These are phyloP conservation scores for Rhynchosporium secalis DNA, from an alignment of 2,329 filamentous ascomycete species.

Conservation along the genomic window DNA sequence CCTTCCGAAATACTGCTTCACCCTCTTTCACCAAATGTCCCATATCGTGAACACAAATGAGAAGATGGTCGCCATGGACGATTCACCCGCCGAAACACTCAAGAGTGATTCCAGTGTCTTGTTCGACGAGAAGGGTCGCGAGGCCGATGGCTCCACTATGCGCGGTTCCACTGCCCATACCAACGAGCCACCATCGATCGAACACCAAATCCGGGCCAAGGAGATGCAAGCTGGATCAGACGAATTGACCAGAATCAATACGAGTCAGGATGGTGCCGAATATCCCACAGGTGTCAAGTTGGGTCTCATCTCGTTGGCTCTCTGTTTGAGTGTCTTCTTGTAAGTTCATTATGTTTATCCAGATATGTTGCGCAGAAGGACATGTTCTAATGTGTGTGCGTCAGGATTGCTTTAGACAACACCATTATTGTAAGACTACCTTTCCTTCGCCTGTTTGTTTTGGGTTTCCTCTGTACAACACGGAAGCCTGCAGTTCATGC, in stretches of 20 bases:
- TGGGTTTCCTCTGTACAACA: background rate
- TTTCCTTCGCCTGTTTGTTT: background rate
- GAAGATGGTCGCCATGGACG: conserved; percentile 19
- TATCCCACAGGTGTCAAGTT: conserved; percentile 38
- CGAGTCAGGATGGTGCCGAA: conserved; percentile 35
- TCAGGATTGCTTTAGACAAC: conserved; percentile 14
- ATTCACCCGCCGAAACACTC: conserved; percentile 27
- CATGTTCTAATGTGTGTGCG: background rate
- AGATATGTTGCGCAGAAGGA: background rate
- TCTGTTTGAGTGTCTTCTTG: conserved; percentile 38
- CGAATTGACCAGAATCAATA: conserved; percentile 34
- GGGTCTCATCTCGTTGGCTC: conserved; percentile 33
- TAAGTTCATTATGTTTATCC: background rate
- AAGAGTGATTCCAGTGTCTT: conserved; percentile 23
- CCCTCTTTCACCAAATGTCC: conserved; percentile 17
- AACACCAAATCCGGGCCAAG: background rate
- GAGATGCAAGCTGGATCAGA: conserved; percentile 14
- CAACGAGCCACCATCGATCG: conserved; percentile 9
- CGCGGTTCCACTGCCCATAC: conserved; percentile 22
- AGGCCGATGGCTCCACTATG: conserved; percentile 17
- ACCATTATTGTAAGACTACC: conserved; percentile 21
- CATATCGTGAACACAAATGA: conserved; percentile 17
- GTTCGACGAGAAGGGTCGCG: conserved; percentile 25
- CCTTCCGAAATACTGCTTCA: conserved; percentile 4
- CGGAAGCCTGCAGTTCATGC: background rate